Conservation (phyloP, 768 basidiomycete species). For the Plicaturopsis crispa region DNA sequence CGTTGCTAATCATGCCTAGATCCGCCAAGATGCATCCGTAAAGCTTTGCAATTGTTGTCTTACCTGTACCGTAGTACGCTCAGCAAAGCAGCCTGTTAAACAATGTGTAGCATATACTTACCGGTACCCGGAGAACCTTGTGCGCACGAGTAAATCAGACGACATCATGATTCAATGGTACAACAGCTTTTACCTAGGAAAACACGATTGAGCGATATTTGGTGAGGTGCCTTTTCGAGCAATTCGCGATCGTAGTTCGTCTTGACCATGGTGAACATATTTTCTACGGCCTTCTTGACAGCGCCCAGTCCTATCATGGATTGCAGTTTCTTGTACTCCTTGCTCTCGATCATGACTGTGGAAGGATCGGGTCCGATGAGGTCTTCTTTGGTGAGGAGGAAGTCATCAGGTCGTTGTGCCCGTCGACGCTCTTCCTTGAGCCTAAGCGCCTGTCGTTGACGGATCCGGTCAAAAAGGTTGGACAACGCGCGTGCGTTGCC, state of each 20-base stretch:
- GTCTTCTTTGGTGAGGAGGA: conserved; percentile 29
- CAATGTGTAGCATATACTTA: too few species aligned
- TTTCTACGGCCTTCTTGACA: conserved; percentile 29
- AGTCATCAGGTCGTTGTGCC: conserved; percentile 23
- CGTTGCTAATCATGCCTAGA: conserved; percentile 32
- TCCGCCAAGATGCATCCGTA: conserved; percentile 34
- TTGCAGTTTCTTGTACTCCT: conserved; percentile 28
- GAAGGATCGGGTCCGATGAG: conserved; percentile 37
- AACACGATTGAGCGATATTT: conserved; percentile 33
- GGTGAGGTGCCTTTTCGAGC: conserved; percentile 29
- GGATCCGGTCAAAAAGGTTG: conserved; percentile 26
- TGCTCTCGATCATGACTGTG: conserved; percentile 20
- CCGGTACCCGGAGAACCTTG: too few species aligned
- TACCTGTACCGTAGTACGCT: conserved; percentile 36
- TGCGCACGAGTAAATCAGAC: too few species aligned
- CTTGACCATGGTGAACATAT: conserved; percentile 24
- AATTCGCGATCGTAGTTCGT: conserved; percentile 35
- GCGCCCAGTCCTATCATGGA: conserved; percentile 24
- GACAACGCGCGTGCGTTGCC: conserved; percentile 37
- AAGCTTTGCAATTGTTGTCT: conserved; percentile 37
- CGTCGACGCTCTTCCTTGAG: conserved; percentile 19
- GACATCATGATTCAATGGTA: too few species aligned
- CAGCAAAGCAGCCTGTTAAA: too few species aligned
- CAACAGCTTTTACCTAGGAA: too few species aligned
- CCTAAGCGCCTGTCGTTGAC: conserved; percentile 32